Percentiles rank a stretch among this genome's conserved stretches.
These are phyloP conservation scores for Clavispora fructus DNA, from an alignment of 805 yeast species.

Conservation along the genomic window DNA sequence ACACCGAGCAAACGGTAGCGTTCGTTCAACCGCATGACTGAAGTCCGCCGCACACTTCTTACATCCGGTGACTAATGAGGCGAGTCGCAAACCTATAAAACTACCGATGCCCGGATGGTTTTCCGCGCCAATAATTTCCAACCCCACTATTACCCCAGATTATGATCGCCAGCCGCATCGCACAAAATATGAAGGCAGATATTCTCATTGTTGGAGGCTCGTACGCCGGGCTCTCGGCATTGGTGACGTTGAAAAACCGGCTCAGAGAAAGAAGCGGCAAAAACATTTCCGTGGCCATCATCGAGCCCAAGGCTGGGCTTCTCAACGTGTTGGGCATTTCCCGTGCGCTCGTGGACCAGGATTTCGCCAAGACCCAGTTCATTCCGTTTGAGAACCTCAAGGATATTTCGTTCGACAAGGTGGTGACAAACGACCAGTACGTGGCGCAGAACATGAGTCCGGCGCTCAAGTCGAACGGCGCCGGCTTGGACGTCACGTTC, in stretches of 20 bases:
- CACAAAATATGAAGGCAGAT: constrained; percentile 22
- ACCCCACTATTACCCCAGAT: neutral
- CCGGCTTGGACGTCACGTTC: constrained; percentile 14
- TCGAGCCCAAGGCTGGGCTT: constrained; percentile 38
- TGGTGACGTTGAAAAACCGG: constrained; percentile 24
- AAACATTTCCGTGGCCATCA: constrained; percentile 26
- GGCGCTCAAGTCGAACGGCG: constrained; percentile 7
- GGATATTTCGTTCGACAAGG: constrained; percentile 24
- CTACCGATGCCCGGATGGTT: too few species aligned
- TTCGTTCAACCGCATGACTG: too few species aligned
- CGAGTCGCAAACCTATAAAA: too few species aligned
- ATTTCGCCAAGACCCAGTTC: constrained; percentile 35
- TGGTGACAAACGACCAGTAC: constrained; percentile 20
- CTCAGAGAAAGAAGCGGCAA: constrained; percentile 13
- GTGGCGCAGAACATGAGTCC: constrained; percentile 12
- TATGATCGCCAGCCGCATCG: neutral
- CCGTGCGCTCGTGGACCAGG: constrained; percentile 30
- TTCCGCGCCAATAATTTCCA: too few species aligned
- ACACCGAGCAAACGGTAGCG: neutral
- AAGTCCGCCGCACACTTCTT: too few species aligned
- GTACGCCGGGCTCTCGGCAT: constrained; percentile 34
- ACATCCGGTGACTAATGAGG: too few species aligned
- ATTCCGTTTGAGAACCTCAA: constrained; percentile 26
- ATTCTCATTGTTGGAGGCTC: constrained; percentile 38
- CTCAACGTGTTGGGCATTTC: constrained; percentile 38